Evolutionary conservation across 805 yeast genomes (phyloP).

Genomic region (Huiozyma naganishii): DNA sequence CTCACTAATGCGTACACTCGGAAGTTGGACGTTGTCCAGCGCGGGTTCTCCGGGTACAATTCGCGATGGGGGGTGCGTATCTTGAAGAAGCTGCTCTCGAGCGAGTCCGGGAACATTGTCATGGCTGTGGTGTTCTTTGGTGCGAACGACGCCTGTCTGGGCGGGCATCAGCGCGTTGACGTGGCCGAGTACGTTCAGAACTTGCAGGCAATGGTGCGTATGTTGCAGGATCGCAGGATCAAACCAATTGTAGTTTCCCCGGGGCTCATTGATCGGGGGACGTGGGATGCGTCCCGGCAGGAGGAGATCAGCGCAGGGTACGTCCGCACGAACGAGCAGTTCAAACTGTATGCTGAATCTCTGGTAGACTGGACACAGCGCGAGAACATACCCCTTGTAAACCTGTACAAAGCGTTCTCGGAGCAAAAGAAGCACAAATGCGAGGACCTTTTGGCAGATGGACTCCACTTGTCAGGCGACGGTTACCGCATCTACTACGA

Average conservation of each 20-base stretch:
- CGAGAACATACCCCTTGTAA: constrained; percentile 45
- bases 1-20: constrained; percentile 44
- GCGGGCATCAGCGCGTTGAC: constrained; percentile 40
- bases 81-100: constrained; percentile 39
- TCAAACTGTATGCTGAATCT: constrained; percentile 41
- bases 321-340: constrained; percentile 36
- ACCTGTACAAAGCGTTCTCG: constrained; percentile 42
- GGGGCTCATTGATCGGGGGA: constrained; percentile 38
- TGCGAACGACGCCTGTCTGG: constrained; percentile 57
- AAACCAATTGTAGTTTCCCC: constrained; percentile 55
- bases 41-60: constrained; percentile 76
- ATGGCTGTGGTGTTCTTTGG: constrained; percentile 62
- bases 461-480: constrained; percentile 48
- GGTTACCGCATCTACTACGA: constrained; percentile 43
- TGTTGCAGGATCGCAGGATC: constrained; percentile 34
- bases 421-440: constrained; percentile 31
- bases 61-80: constrained; percentile 47
- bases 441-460: constrained; percentile 37
- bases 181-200: constrained; percentile 41
- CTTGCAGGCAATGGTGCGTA: constrained; percentile 31
- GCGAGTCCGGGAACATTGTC: constrained; percentile 36
- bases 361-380: constrained; percentile 36
- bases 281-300: constrained; percentile 29
- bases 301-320: constrained; percentile 32
- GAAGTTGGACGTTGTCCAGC: constrained; percentile 52